A percentile compares a stretch with the other conserved stretches of the same genome.
Conservation (phyloP, 2,329 filamentous ascomycete species). For the Didymosphaeria variabile region DNA sequence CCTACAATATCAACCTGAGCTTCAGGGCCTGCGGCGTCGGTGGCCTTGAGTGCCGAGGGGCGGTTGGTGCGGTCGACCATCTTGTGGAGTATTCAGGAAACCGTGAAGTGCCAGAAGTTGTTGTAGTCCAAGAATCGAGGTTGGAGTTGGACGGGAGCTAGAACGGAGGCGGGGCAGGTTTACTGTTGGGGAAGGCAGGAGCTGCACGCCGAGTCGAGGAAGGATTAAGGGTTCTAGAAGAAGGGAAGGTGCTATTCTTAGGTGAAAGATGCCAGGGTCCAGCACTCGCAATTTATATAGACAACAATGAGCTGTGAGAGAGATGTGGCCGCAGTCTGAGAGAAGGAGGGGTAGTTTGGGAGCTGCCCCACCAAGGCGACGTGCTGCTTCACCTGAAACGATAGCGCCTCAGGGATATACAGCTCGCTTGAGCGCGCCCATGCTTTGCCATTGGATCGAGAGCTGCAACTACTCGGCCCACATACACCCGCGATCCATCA, state of each 20-base stretch:
- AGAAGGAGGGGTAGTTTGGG: conserved; percentile 9
- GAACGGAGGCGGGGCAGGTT: neutral
- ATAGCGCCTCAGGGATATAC: conserved; percentile 19
- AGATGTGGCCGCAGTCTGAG: conserved; percentile 7
- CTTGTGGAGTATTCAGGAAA: conserved; percentile 19
- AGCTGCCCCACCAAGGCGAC: conserved; percentile 14
- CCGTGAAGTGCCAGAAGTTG: neutral
- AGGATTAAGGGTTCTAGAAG: neutral
- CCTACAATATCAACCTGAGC: conserved; percentile 82
- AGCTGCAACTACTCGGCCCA: conserved; percentile 4
- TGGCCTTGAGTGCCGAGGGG: conserved; percentile 70
- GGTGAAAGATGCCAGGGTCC: conserved; percentile 1
- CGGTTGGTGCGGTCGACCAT: conserved; percentile 90
- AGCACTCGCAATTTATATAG: conserved; percentile 10
- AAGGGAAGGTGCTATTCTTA: conserved; percentile 3
- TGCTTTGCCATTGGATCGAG: conserved; percentile 14
- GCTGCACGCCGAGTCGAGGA: neutral
- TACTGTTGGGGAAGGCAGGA: conserved; percentile 2
- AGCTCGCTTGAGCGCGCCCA: conserved; percentile 17
- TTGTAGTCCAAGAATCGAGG: neutral
- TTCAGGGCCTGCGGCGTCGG: conserved; percentile 68
- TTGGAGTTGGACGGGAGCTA: neutral
- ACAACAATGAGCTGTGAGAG: neutral
- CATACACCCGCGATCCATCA: neutral
- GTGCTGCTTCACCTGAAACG: conserved; percentile 24